These are phyloP conservation scores for Corylus americana DNA, from an alignment of 306 rosid species.

Conservation along the genomic window DNA sequence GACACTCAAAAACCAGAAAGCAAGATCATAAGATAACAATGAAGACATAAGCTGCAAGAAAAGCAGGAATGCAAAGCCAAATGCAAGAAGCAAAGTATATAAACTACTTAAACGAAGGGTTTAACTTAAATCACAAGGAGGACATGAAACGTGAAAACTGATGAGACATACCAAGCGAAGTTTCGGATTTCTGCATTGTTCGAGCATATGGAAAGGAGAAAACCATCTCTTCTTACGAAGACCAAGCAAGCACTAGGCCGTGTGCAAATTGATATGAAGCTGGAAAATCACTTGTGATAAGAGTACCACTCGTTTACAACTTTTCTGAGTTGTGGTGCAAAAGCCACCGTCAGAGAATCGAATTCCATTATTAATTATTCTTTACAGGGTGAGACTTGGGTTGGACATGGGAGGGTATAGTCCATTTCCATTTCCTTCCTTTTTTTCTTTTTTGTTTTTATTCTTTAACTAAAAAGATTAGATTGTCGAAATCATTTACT, in stretches of 20 bases:
- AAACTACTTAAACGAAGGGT: background rate
- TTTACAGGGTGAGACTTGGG: background rate
- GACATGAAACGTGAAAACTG: background rate
- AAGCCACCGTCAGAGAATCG: slow-evolving; percentile 41
- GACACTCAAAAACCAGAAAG: background rate
- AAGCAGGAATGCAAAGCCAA: slow-evolving; percentile 12
- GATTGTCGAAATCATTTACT: no score
- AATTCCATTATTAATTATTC: slow-evolving; percentile 40
- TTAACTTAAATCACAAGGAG: background rate
- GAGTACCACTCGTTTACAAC: slow-evolving; percentile 18
- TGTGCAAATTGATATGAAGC: slow-evolving; percentile 17
- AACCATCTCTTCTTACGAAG: background rate
- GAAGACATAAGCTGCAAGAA: slow-evolving; percentile 15
- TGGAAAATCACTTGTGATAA: slow-evolving; percentile 6
- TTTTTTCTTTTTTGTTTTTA: background rate
- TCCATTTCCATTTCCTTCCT: background rate
- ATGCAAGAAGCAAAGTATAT: slow-evolving; percentile 18
- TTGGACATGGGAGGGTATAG: background rate
- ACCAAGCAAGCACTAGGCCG: background rate
- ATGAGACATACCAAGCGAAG: slow-evolving; percentile 36
- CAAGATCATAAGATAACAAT: background rate
- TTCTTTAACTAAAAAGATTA: no score
- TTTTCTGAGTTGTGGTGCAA: slow-evolving; percentile 26
- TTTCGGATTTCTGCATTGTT: slow-evolving; percentile 41
- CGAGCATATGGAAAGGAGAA: slow-evolving; percentile 6